These are phyloP conservation scores for Allium fistulosum DNA, from an alignment of 106 monocot genomes.

Conservation along the genomic window DNA sequence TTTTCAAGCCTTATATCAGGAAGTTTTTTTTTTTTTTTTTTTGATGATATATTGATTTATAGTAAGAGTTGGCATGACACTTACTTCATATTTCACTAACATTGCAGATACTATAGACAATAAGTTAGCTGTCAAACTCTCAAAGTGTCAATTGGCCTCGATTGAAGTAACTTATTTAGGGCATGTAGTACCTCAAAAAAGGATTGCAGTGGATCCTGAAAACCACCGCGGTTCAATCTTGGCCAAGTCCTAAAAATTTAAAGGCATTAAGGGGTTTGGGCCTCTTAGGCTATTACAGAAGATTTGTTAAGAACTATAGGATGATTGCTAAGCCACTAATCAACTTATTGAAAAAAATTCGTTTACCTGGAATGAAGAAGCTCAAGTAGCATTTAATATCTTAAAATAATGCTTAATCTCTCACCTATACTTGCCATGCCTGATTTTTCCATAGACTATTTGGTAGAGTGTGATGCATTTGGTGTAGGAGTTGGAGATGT, in stretches of 20 bases:
- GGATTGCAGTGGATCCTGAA: not conserved
- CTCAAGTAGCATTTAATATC: not conserved
- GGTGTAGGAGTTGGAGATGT: not conserved
- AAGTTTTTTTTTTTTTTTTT: not conserved
- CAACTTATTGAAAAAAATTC: not conserved
- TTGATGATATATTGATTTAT: not conserved
- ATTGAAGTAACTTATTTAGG: not conserved
- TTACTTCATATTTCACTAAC: not conserved
- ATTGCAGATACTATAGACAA: not conserved
- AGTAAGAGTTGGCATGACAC: not conserved
- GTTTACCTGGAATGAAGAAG: not conserved
- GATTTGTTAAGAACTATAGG: not conserved
- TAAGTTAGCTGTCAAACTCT: not conserved
- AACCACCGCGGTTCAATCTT: not conserved
- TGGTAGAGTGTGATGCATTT: not conserved
- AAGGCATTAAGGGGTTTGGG: not conserved
- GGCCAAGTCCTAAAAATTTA: not conserved
- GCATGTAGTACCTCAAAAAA: not conserved
- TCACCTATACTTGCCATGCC: not conserved
- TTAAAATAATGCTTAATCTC: not conserved
- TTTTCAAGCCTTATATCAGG: not conserved
- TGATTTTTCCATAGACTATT: not conserved
- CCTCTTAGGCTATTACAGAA: not conserved
- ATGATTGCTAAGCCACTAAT: not conserved
- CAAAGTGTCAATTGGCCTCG: not conserved